Base-by-base conservation (phyloP, 768 basidiomycete species). In the Dacryopinax primogenitus region DNA sequence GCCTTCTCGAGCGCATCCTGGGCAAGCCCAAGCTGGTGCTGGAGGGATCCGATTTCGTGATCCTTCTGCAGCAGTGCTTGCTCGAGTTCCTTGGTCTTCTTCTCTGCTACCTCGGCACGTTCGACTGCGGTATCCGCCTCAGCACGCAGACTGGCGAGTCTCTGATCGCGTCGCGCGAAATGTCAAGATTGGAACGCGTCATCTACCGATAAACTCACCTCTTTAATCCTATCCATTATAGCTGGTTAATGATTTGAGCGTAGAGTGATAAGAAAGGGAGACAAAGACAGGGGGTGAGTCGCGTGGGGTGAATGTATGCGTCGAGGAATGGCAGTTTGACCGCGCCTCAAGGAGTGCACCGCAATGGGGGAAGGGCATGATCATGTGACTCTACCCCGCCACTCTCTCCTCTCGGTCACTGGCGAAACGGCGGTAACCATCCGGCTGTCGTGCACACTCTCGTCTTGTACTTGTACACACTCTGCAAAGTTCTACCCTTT, bases 71-170 rank as follows among this genome's bases (percentile, higher is more conserved):
- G 82, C 36, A 93, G 71, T 26, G 74, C 67, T 73, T 91, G 90
- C 71, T 92, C 85, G 67, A 78, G 76, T 70, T 80, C 78, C 83
- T 93, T 95, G 80, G 83, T 84, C 80, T 89, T 86, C 2, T 78
- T 79, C 74, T 98, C 95, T 12, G 92, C 90, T 13, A 76, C 81
- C 71, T 99, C 96, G 33, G 95, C 96, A 65, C 96, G 90, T 28
- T 76, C 74, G 65, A 88, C 77, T 41, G 92, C 87, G 62, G 72
- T 72, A 75, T 99, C 96, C 63, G 91, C 92, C 79, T 98, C 94
- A 36, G 74, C 73, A 68, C 92, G 91, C 70, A 97, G 84, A 45
- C 77, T 68, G 72, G 76, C 81, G 78, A 97, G 79, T 68, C 71
- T 75, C 76, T 78, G 70, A n/a, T 12, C 13, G 15, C 37, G 37